phyloP scores from a whole-genome alignment of 805 yeast genomes.

The Cyberlindnera saturnus region DNA sequence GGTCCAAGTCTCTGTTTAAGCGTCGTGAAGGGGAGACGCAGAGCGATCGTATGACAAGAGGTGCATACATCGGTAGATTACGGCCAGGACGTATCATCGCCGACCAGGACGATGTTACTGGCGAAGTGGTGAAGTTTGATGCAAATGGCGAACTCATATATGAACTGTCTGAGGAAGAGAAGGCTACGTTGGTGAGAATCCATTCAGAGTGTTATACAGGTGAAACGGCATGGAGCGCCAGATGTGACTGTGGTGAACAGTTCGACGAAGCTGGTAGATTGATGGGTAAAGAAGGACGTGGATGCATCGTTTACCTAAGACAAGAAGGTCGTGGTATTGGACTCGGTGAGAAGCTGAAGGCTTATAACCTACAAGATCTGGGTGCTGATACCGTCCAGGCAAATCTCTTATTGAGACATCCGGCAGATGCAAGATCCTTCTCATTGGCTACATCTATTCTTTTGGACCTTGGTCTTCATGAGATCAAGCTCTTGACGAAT shows the following conservation, averaged over 20 bases:
- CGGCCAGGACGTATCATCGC: conserved; percentile 80
- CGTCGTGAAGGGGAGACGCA: conserved; percentile 69
- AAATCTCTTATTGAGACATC: conserved; percentile 84
- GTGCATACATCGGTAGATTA: conserved; percentile 89
- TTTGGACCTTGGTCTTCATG: conserved; percentile 67
- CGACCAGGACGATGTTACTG: conserved; percentile 46
- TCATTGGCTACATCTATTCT: conserved; percentile 91
- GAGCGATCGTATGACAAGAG: conserved; percentile 94
- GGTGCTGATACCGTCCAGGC: conserved; percentile 99
- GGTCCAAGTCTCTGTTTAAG: conserved; percentile 68
- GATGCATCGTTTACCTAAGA: conserved; percentile 90
- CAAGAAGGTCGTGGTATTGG: conserved; percentile 99
- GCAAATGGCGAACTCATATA: conserved; percentile 30
- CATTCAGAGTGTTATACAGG: conserved; percentile 99
- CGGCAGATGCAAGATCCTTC: conserved; percentile 96
- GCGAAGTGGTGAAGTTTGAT: conserved; percentile 37
- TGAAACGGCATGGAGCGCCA: conserved; percentile 98
- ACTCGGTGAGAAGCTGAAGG: conserved; percentile 93
- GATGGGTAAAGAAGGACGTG: conserved; percentile 83
- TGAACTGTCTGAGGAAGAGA: conserved; percentile 16
- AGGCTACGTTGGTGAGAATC: conserved; percentile 70
- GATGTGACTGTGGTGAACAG: conserved; percentile 99
- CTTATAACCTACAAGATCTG: conserved; percentile 91
- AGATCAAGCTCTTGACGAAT: conserved; percentile 79
- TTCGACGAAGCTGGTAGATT: conserved; percentile 94